Evolutionary conservation across 371 early-diverging fungal species (phyloP).

Genomic region (Mucor saturninus): DNA sequence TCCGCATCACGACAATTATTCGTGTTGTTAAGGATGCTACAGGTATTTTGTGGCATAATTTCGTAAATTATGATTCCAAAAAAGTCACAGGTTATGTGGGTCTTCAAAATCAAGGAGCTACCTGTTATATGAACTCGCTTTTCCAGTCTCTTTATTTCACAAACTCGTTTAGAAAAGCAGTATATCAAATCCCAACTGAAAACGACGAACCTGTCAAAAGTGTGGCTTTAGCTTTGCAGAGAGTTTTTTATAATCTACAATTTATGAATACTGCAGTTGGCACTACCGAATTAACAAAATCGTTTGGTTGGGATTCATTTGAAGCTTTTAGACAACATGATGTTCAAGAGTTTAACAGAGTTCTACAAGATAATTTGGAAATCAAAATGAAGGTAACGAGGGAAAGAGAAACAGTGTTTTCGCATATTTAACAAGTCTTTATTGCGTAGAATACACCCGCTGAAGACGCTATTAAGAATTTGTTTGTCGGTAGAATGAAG

Average conservation of each 20-base stretch:
- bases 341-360: slow-evolving; percentile 96
- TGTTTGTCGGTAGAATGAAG: slow-evolving; percentile 96
- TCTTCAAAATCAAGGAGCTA: slow-evolving; percentile 97
- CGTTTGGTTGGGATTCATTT: slow-evolving; percentile 95
- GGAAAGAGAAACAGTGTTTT: not conserved
- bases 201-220: slow-evolving; percentile 83
- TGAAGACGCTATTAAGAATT: slow-evolving; percentile 86
- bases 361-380: slow-evolving; percentile 94
- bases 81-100: slow-evolving; percentile 93
- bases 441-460: slow-evolving; percentile 74
- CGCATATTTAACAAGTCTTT: not conserved
- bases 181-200: slow-evolving; percentile 89
- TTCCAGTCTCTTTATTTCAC: slow-evolving; percentile 97
- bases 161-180: slow-evolving; percentile 89
- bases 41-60: slow-evolving; percentile 94
- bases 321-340: slow-evolving; percentile 97
- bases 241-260: slow-evolving; percentile 91
- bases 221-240: slow-evolving; percentile 89
- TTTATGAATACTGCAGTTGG: slow-evolving; percentile 70
- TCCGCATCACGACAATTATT: slow-evolving; percentile 76
- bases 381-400: slow-evolving; percentile 74
- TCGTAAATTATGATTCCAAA: slow-evolving; percentile 85
- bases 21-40: slow-evolving; percentile 84
- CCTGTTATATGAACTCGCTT: slow-evolving; percentile 99
- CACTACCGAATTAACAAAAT: slow-evolving; percentile 91